These are phyloP conservation scores for Ceratocystis diversiconidia DNA, from an alignment of 2,329 filamentous ascomycete species.

Conservation along the genomic window DNA sequence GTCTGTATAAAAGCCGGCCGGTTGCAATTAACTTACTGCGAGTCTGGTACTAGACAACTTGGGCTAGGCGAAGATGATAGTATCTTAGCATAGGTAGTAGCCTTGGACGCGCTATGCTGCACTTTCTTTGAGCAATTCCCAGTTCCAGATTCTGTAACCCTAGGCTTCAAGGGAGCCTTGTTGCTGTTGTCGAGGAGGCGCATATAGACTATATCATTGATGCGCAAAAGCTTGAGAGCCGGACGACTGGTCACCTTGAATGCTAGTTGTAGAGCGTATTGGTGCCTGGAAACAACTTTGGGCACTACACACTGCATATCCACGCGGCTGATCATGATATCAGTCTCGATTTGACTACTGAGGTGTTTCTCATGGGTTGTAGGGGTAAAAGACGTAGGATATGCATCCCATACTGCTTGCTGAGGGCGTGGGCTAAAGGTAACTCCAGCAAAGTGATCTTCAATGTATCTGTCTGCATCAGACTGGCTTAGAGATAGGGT, in stretches of 20 bases:
- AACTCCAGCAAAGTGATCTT: background rate
- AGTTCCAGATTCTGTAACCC: background rate
- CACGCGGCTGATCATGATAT: background rate
- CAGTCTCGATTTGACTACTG: background rate
- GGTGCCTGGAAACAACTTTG: background rate
- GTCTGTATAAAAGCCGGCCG: background rate
- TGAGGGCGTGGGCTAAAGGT: background rate
- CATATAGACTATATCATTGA: background rate
- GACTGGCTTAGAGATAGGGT: background rate
- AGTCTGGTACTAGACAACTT: background rate
- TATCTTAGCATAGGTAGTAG: background rate
- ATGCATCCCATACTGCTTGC: background rate
- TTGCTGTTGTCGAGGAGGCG: background rate
- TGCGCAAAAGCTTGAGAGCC: background rate
- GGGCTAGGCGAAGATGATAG: background rate
- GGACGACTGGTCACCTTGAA: background rate
- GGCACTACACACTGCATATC: background rate
- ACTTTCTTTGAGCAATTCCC: background rate
- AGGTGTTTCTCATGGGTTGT: background rate
- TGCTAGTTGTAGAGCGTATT: background rate
- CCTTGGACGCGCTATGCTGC: background rate
- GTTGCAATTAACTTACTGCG: background rate
- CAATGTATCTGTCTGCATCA: background rate
- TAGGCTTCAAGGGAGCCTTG: background rate
- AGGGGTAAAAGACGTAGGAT: background rate